phyloP scores from a whole-genome alignment of 371 early-diverging fungal genomes.

The Blakeslea trispora region DNA sequence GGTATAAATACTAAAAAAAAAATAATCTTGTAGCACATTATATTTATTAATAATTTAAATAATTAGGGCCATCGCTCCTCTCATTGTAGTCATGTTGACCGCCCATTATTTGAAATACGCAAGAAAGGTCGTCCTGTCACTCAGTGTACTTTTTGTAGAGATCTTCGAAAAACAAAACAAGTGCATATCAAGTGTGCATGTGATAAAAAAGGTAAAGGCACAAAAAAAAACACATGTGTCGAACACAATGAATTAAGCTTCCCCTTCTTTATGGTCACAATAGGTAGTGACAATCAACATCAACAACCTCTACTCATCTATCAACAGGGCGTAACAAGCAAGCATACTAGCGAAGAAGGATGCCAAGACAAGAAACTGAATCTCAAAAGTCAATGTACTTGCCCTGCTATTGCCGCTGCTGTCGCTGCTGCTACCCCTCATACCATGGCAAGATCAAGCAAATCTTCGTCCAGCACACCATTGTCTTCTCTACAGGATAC shows the following conservation, averaged over 20 bases:
- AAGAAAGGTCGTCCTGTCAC: slow-evolving; percentile 81
- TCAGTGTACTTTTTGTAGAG: slow-evolving; percentile 77
- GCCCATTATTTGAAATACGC: slow-evolving; percentile 70
- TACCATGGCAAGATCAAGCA: slow-evolving; percentile 9
- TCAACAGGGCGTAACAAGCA: slow-evolving; percentile 13
- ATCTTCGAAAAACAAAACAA: slow-evolving; percentile 74
- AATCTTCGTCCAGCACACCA: slow-evolving; percentile 2
- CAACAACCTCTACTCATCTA: slow-evolving; percentile 21
- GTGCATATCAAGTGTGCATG: slow-evolving; percentile 59
- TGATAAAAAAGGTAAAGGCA: slow-evolving; percentile 10
- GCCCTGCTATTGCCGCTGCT: slow-evolving; percentile 12
- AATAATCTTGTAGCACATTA: slow-evolving; percentile 6
- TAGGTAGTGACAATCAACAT: slow-evolving; percentile 1
- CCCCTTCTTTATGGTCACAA: neutral
- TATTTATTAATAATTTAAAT: slow-evolving; percentile 6
- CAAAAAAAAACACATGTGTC: neutral
- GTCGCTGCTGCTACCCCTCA: neutral
- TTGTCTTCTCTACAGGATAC: slow-evolving; percentile 6
- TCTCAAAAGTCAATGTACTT: slow-evolving; percentile 12
- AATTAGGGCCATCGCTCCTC: slow-evolving; percentile 67
- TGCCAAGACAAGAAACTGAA: slow-evolving; percentile 20
- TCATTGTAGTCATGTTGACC: slow-evolving; percentile 61
- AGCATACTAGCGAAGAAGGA: slow-evolving; percentile 13
- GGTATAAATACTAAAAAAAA: slow-evolving; percentile 18
- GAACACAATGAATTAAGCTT: neutral